These are phyloP conservation scores for Flaveria sonorensis DNA, from an alignment of 129 eudicot species.

Conservation along the genomic window DNA sequence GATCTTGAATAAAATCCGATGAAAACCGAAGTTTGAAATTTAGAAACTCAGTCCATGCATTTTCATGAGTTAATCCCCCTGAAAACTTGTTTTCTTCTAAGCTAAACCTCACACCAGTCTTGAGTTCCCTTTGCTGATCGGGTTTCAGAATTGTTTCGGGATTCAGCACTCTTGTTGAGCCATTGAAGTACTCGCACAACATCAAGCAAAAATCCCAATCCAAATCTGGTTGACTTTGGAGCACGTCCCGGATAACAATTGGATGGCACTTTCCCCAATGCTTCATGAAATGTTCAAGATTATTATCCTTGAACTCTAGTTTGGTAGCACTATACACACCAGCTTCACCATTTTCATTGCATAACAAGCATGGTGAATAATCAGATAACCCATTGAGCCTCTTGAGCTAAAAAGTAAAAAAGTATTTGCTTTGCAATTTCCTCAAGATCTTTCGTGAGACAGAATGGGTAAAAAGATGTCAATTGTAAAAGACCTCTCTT, in stretches of 20 bases:
- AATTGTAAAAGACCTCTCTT: slow-evolving; percentile 43
- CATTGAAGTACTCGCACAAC: slow-evolving; percentile 54
- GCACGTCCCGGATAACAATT: slow-evolving; percentile 53
- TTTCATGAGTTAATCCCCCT: slow-evolving; percentile 47
- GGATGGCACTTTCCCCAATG: slow-evolving; percentile 88
- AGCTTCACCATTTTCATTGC: slow-evolving; percentile 32
- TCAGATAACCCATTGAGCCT: slow-evolving; percentile 36
- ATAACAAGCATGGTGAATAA: slow-evolving; percentile 41
- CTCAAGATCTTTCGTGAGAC: slow-evolving; percentile 62
- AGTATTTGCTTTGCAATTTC: slow-evolving; percentile 47
- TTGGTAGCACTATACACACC: slow-evolving; percentile 35
- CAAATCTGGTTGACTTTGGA: slow-evolving; percentile 38
- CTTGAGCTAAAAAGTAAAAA: slow-evolving; percentile 28
- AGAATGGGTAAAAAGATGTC: slow-evolving; percentile 42
- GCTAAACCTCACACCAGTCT: slow-evolving; percentile 66
- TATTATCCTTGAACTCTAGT: slow-evolving; percentile 41
- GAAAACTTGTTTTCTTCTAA: slow-evolving; percentile 44
- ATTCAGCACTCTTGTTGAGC: slow-evolving; percentile 42
- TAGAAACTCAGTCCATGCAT: slow-evolving; percentile 45
- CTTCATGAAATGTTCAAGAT: slow-evolving; percentile 60
- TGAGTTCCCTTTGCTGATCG: slow-evolving; percentile 21
- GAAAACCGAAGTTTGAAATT: slow-evolving; percentile 59
- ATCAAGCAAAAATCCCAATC: slow-evolving; percentile 69
- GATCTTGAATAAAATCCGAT: slow-evolving; percentile 51
- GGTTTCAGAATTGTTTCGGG: slow-evolving; percentile 11